Conservation (phyloP, 306 rosid species). For the Rubus idaeus region DNA sequence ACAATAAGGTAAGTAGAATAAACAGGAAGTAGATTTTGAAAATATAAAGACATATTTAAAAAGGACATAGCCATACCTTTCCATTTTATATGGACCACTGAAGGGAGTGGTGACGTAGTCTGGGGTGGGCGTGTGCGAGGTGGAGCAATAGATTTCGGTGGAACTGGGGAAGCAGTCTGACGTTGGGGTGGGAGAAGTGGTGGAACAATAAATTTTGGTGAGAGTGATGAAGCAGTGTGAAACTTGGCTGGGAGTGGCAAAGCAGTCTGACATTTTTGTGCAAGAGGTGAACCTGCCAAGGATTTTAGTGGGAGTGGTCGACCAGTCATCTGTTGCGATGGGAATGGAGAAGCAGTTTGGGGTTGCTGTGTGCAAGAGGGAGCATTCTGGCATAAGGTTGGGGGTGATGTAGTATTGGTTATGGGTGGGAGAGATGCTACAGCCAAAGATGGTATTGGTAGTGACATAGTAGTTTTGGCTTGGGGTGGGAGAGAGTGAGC, state of each 20-base stretch:
- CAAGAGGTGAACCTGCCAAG: background rate
- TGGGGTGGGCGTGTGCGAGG: background rate
- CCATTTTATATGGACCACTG: constrained; percentile 15
- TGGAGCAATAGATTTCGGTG: background rate
- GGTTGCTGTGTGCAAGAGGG: background rate
- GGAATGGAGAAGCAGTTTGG: constrained; percentile 4
- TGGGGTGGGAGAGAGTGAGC: background rate
- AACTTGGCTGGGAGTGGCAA: background rate
- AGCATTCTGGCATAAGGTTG: background rate
- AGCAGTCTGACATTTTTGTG: background rate
- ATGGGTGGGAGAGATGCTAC: background rate
- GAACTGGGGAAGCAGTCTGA: background rate
- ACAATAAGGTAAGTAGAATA: background rate
- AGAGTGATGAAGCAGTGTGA: background rate
- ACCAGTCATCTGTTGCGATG: background rate
- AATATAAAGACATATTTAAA: background rate
- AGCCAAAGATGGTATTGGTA: background rate
- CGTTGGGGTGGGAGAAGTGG: background rate
- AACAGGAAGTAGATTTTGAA: background rate
- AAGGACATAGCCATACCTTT: constrained; percentile 16
- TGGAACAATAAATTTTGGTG: background rate
- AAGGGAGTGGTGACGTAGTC: background rate
- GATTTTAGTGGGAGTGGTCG: background rate
- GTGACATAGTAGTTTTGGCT: background rate
- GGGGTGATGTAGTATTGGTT: background rate